A percentile compares a stretch with the other conserved stretches of the same genome.
Conservation (phyloP, 768 basidiomycete genomes). For the Tricholoma saponaceum region DNA sequence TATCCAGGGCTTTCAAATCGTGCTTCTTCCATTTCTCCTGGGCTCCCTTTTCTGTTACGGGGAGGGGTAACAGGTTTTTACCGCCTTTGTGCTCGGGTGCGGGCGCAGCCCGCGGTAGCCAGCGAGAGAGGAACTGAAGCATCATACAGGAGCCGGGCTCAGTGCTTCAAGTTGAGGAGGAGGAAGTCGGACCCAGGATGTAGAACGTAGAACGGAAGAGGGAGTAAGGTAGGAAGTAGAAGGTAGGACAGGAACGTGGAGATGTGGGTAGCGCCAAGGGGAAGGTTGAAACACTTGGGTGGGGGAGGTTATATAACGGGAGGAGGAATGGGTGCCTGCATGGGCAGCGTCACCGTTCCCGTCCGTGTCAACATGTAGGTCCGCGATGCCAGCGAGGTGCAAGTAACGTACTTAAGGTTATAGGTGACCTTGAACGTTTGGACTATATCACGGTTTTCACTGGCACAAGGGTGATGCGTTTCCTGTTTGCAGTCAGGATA, state of each 20-base stretch:
- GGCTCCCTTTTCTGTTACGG: conserved; percentile 19
- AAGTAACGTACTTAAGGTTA: not conserved
- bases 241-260: not conserved
- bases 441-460: not conserved
- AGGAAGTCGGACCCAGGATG: not conserved
- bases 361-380: conserved; percentile 10
- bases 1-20: conserved; percentile 11
- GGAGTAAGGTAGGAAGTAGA: not conserved
- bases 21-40: conserved; percentile 15
- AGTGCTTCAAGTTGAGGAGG: not conserved
- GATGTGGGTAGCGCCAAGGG: conserved; percentile 9
- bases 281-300: conserved; percentile 9
- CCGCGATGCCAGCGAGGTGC: conserved; percentile 14
- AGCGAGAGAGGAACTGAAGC: conserved; percentile 25
- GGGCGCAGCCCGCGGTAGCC: conserved; percentile 14
- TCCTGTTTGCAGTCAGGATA: not conserved
- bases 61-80: conserved; percentile 23
- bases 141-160: conserved; percentile 10
- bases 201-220: not conserved
- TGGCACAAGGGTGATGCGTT: not conserved
- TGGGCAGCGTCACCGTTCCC: not conserved
- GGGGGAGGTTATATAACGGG: conserved; percentile 12
- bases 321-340: not conserved
- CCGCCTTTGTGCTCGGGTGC: conserved; percentile 7
- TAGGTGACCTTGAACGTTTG: not conserved